Base-by-base conservation (phyloP, 2,329 filamentous ascomycete species). In the Alternaria angustiovoidea region DNA sequence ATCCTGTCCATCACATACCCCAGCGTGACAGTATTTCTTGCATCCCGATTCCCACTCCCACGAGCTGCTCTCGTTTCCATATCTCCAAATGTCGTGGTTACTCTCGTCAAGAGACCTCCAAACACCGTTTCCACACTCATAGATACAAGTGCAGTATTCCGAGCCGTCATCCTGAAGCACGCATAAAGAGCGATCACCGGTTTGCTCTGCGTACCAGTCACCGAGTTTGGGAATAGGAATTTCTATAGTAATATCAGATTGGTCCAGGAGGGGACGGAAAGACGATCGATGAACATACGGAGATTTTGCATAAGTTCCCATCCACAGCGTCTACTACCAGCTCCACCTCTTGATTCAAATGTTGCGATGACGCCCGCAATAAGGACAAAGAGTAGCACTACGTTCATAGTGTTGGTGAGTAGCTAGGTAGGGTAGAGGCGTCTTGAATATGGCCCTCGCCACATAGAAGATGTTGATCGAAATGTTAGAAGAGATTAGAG, bases 101-200 rank as follows among this genome's bases (percentile, higher is more conserved):
- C 9, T 8, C 39, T 41, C 39, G 4, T 22, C 9, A 22, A 6
- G 20, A 18, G 12, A 59, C 5, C 5, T 39, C 65, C 65, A 68
- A 24, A 66, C 57, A 3, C 65, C 65, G 56, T 66, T 68, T 2
- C 65, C 63, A 24, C 65, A 68, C 38, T 66, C 59, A n/a, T 63
- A 66, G 7, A 68, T 62, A 30, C 63, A 68, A 5, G 63, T 64
- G 53, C 65, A 68, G 22, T 66, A 68, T 28, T 57, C 54, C 7
- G 34, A 48, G 3, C 56, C 64, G 2, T 51, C 43, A 11, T 47
- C 44, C 12, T 54, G 48, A 2, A 24, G 20, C 3, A 54, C 51
- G n/a, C 65, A 66, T 7, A 61, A 48, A 5, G 65, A 64, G 5
- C 57, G 56, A 48, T 68, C 62, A 16, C 55, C 56, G 0, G 63